Evolutionary conservation across 179 eudicot species (phyloP), one percentile per base, ranked within the genome.

Genomic region (Silene coronaria): DNA sequence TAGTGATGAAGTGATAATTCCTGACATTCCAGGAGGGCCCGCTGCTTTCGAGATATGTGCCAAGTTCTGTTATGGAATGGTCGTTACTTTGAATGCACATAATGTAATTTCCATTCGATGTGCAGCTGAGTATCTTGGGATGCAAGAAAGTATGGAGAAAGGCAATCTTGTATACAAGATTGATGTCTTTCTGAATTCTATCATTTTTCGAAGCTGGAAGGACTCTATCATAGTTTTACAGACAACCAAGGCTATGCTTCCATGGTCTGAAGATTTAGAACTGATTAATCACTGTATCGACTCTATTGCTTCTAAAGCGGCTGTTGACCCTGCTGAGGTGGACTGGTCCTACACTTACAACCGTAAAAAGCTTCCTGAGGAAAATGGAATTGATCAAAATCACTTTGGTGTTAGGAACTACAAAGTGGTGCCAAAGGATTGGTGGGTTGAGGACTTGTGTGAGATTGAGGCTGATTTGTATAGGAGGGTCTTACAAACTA

Each of bases 401-500:
- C 81, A 84, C 84, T 84, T 81, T 58, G 92, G 86, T 74, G 82
- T 86, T 36, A 83, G 86, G 75, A 82, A 75, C 79, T 67, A 78
- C 76, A 85, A 88, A 66, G 74, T 66, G 21, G 91, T 95, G 36
- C 99, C 99, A 9, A 84, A 78, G 30, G 99, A 95, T 68, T 95
- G 99, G 99, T 95, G 99, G 99, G 97, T 89, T 26, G 99, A 95
- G 85, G 99, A 95, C 79, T 78, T 95, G 78, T 88, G 91, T 79
- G 97, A 89, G 82, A 90, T 95, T 42, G 97, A 91, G 73, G 75
- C 89, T 67, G 97, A 87, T 74, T 75, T 89, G 45, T 95, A 90
- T 67, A 85, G 83, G 67, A 87, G 86, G 61, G 89, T 93, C 21
- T 82, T 95, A 6, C 59, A 58, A 19, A 77, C 81, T 34, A 89